A percentile compares a stretch with the other conserved stretches of the same genome.
Evolutionary conservation across 1,284 basidiomycete genomes (phyloP).

Genomic region (Apiotrichum siamense): DNA sequence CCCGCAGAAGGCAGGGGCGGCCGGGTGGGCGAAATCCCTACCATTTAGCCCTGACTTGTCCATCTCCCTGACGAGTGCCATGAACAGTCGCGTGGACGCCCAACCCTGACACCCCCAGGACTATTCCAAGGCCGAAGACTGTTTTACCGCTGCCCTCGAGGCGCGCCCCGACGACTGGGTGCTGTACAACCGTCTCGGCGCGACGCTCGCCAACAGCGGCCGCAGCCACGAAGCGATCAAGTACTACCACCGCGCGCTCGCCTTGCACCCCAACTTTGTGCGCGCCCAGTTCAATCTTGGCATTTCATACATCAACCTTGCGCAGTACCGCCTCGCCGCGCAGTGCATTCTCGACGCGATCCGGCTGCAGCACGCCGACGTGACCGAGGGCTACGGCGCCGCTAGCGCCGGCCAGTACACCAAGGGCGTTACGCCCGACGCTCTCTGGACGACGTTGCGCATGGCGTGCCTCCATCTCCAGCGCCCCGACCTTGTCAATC

Average conservation of each 20-base stretch:
- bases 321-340: conserved; percentile 76
- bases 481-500: conserved; percentile 13
- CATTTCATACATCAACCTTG: conserved; percentile 81
- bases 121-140: conserved; percentile 86
- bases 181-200: conserved; percentile 91
- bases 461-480: conserved; percentile 62
- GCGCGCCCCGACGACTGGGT: conserved; percentile 94
- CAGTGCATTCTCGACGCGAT: conserved; percentile 80
- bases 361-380: conserved; percentile 73
- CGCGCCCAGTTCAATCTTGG: conserved; percentile 88
- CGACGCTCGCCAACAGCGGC: conserved; percentile 90
- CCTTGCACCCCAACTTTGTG: conserved; percentile 87
- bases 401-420: conserved; percentile 41
- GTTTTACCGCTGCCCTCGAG: conserved; percentile 81
- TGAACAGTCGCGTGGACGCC: too few species aligned
- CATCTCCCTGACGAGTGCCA: background rate
- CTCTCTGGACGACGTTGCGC: conserved; percentile 78
- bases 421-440: conserved; percentile 65
- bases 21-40: too few species aligned
- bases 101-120: conserved; percentile 53
- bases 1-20: too few species aligned
- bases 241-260: conserved; percentile 84
- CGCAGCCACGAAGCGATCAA: conserved; percentile 73
- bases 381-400: conserved; percentile 52
- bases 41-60: background rate